Base-by-base conservation (phyloP, 257 asterid species). In the Leptodermis oblonga region DNA sequence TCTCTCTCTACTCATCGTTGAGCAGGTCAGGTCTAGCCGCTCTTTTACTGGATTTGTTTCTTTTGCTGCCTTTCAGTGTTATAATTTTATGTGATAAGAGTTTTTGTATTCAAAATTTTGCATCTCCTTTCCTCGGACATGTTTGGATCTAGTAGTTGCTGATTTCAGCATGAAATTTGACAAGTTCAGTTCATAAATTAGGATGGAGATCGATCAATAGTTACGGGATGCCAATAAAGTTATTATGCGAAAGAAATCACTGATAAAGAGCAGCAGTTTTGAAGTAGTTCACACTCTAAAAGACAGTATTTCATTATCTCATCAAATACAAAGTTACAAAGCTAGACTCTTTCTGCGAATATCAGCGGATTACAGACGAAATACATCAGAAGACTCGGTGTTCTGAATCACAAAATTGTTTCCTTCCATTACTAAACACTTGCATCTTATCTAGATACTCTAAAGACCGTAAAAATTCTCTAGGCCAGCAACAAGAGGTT, bases 361-460 rank as follows among this genome's bases (percentile, higher is more conserved):
- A 46, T 70, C 68, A 60, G 74, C n/a, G n/a, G n/a, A 70, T 31
- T 37, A 59, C 49, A 56, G 66, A 56, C 23, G 30, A 45, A 10
- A 48, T 5, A 48, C 5, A 48, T 2, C 9, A 18, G 6, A 48
- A 15, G 23, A 41, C 53, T 63, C 25, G 53, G 36, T 7, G 45
- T 37, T 42, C 39, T 31, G 51, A 53, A 65, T 30, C 15, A 72
- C 71, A 65, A 72, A 72, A 64, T 41, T 64, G 59, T 65, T 28
- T 17, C 22, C 51, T 12, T 52, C 41, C 42, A 37, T 22, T 13
- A 37, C 59, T 33, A n/a, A 30, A 31, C 26, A 33, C 25, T 63
- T 20, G 30, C 43, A 59, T 53, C 67, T 58, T 62, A 53, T 63
- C 56, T 37, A 62, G 45, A 59, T 54, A 31, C 43, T 53, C 70